These are phyloP conservation scores for Trichoderma pleuroti DNA, from an alignment of 2,329 filamentous ascomycete genomes.

Conservation along the genomic window DNA sequence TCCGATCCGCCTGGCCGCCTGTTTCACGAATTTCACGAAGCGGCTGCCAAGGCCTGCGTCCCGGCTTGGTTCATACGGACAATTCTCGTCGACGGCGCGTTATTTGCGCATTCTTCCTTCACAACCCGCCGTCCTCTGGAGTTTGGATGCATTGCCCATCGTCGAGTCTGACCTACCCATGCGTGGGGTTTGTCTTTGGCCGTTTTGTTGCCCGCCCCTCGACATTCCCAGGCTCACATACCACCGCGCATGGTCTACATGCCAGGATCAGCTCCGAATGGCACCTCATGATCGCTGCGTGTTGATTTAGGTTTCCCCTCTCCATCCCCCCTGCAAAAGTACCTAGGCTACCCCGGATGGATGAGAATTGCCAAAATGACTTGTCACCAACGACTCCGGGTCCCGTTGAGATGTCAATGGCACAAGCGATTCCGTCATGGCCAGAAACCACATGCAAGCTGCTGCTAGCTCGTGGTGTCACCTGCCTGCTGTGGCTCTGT, in stretches of 20 bases:
- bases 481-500: conserved; percentile 19
- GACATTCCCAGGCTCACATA: not conserved
- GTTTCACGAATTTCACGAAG: not conserved
- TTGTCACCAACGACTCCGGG: not conserved
- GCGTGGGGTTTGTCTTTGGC: not conserved
- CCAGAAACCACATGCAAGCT: not conserved
- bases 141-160: not conserved
- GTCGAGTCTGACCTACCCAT: not conserved
- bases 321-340: not conserved
- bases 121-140: not conserved
- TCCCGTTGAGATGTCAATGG: not conserved
- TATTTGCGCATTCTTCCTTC: not conserved
- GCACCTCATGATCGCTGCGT: conserved; percentile 8
- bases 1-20: not conserved
- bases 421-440: conserved; percentile 11
- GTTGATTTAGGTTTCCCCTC: not conserved
- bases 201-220: not conserved
- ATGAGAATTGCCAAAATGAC: not conserved
- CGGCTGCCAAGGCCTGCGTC: not conserved
- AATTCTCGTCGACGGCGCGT: not conserved
- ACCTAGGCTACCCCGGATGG: not conserved
- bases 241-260: not conserved
- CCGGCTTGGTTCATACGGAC: not conserved
- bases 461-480: conserved; percentile 10
- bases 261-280: not conserved